Conservation (phyloP, 805 yeast species). For the Lipomyces mesembrius region DNA sequence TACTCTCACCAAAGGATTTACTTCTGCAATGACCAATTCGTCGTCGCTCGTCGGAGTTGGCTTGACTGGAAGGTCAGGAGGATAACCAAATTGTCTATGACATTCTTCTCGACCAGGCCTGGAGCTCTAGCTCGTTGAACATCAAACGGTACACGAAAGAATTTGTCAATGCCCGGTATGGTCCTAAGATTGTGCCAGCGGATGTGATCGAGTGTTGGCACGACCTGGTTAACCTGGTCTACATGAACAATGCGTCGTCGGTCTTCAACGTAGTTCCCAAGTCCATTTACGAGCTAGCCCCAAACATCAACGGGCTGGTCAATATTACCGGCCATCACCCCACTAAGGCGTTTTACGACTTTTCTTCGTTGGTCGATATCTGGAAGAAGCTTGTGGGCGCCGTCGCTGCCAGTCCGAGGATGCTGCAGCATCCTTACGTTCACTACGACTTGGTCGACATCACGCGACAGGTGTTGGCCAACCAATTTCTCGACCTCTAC, state of each 20-base stretch:
- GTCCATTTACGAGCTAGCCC: background rate
- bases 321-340: slow-evolving; percentile 4
- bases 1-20: background rate
- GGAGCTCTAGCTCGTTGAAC: background rate
- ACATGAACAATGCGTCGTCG: slow-evolving; percentile 1
- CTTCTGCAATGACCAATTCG: slow-evolving; percentile 1
- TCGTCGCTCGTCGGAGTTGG: slow-evolving; percentile 3
- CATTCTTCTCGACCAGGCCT: slow-evolving; percentile 2
- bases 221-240: background rate
- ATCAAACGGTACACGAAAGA: background rate
- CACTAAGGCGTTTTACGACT: background rate
- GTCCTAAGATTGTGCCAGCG: background rate
- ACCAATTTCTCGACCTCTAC: background rate
- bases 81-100: background rate
- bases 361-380: background rate
- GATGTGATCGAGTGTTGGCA: background rate
- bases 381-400: background rate
- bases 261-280: background rate
- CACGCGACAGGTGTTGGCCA: background rate
- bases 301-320: slow-evolving; percentile 1
- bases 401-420: background rate
- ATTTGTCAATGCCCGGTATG: background rate
- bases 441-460: background rate
- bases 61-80: background rate
- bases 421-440: background rate